phyloP scores from a whole-genome alignment of 2,329 filamentous ascomycete genomes.

The Zymoseptoria brevis region DNA sequence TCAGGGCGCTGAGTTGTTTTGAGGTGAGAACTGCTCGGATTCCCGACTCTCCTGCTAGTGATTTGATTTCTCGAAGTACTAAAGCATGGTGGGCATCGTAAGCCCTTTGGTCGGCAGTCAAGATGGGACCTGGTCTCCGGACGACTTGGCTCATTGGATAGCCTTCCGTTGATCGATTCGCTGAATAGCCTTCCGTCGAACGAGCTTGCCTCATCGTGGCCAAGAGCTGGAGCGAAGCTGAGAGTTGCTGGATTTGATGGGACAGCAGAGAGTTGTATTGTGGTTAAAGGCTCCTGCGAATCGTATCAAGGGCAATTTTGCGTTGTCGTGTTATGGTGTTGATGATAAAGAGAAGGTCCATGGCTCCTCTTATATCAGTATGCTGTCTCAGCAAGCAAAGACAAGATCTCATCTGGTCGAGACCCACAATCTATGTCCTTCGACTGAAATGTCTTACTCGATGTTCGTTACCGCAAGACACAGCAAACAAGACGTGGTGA shows the following conservation, averaged over 20 bases:
- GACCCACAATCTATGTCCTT: neutral
- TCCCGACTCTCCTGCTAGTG: neutral
- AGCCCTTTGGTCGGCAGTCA: neutral
- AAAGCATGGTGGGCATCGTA: neutral
- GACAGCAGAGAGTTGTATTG: neutral
- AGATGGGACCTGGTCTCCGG: neutral
- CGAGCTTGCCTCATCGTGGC: neutral
- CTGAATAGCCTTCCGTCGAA: neutral
- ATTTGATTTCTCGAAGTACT: neutral
- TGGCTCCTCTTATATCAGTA: neutral
- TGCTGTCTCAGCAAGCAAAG: neutral
- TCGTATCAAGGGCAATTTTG: neutral
- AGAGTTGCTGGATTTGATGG: neutral
- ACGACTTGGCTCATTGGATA: neutral
- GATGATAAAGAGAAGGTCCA: neutral
- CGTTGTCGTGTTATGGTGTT: neutral
- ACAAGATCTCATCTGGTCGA: neutral
- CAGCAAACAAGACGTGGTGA: neutral
- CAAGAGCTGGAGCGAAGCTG: neutral
- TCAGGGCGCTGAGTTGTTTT: neutral
- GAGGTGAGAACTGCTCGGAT: neutral
- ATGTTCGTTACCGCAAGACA: neutral
- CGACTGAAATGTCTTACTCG: neutral
- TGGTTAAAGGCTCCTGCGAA: neutral
- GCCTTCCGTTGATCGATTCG: neutral